Evolutionary conservation across 306 rosid genomes (phyloP).

Genomic region (Prunus kanzakura): DNA sequence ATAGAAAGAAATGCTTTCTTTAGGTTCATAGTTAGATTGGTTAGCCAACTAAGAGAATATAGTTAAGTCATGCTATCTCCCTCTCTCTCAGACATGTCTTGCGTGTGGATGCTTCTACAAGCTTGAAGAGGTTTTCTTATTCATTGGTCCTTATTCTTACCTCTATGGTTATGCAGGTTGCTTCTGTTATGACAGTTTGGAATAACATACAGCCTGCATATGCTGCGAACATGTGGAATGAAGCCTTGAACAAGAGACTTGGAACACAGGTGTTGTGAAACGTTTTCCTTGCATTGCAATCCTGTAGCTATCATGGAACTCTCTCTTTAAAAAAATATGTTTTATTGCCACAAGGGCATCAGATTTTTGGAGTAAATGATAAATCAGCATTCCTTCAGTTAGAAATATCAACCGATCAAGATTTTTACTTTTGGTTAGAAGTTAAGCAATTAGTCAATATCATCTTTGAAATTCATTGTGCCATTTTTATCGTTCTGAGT

Average conservation of each 20-base stretch:
- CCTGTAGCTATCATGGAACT: not conserved
- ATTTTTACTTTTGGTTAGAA: conserved; percentile 6
- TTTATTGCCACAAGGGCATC: not conserved
- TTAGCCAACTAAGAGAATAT: not conserved
- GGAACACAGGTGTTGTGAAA: conserved; percentile 57
- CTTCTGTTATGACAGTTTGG: conserved; percentile 97
- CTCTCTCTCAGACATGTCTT: not conserved
- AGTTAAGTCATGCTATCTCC: not conserved
- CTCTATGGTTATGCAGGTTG: conserved; percentile 58
- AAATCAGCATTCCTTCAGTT: not conserved
- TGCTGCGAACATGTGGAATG: conserved; percentile 97
- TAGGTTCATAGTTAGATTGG: not conserved
- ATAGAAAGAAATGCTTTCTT: not conserved
- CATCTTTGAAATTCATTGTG: not conserved
- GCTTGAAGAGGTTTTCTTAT: conserved; percentile 9
- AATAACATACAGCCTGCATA: conserved; percentile 76
- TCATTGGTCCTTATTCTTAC: conserved; percentile 19
- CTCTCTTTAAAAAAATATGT: not conserved
- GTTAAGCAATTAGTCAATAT: not conserved
- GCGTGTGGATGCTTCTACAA: conserved; percentile 8
- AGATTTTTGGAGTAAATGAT: not conserved
- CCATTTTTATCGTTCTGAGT: not conserved
- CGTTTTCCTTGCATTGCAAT: not conserved
- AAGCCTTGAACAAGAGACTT: conserved; percentile 94
- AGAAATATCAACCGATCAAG: not conserved